phyloP scores from a whole-genome alignment of 148 eudicot genomes.

The Cornus controversa region DNA sequence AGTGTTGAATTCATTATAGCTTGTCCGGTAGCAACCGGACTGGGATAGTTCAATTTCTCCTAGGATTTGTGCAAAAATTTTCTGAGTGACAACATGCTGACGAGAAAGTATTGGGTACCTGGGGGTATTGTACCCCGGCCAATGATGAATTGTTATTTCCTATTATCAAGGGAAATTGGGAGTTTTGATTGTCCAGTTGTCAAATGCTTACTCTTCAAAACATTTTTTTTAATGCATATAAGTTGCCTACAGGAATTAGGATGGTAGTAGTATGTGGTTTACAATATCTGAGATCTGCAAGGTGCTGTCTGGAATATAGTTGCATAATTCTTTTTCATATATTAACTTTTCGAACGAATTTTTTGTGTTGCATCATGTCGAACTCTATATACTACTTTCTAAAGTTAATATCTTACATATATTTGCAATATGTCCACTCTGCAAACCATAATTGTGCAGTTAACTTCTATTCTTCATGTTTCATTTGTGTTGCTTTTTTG shows the following conservation, averaged over 20 bases:
- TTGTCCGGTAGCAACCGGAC: background rate
- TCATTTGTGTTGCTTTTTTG: background rate
- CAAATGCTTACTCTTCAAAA: slow-evolving; percentile 12
- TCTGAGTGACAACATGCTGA: background rate
- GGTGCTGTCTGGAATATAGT: background rate
- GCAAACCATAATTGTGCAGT: background rate
- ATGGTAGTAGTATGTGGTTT: background rate
- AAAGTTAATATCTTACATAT: background rate
- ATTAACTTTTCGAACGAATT: too few species aligned
- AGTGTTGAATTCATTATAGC: background rate
- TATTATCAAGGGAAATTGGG: too few species aligned
- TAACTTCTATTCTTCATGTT: background rate
- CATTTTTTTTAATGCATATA: background rate
- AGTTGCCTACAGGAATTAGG: background rate
- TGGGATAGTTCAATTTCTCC: background rate
- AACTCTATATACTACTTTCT: background rate
- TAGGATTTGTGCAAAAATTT: background rate
- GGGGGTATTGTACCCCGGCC: too few species aligned
- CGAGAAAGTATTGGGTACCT: too few species aligned
- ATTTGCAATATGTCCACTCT: too few species aligned
- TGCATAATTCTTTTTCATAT: background rate
- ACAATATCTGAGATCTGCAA: background rate
- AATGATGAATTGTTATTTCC: too few species aligned
- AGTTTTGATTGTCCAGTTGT: too few species aligned
- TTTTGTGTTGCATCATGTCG: background rate